Base-by-base conservation (phyloP, 2,329 filamentous ascomycete species). In the Penicillium sp. region DNA sequence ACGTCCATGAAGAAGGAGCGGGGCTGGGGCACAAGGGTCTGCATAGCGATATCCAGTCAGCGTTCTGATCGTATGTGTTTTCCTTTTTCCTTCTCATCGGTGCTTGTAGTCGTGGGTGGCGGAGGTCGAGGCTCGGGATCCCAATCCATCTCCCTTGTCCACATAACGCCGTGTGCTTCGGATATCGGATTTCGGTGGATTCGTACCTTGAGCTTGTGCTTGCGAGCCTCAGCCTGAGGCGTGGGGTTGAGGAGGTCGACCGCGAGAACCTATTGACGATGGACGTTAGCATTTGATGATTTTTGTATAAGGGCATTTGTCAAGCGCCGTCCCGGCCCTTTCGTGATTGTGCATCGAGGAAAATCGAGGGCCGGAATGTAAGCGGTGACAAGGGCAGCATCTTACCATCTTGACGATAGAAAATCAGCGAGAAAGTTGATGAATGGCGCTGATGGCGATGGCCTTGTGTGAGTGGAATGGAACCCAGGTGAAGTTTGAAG, bases 1-100 rank as follows among this genome's bases (percentile, higher is more conserved):
- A 98, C 93, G 75, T 98, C 93, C 93, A 98, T 98, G 88, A 98
- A 98, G 87, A 97, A 98, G 64, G 91, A 97, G 75, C 93, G 89
- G 69, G 93, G 93, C 62, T 83, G 86, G 69, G 93, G 93, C 73
- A 98, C 93, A 69, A 98, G 87, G 64, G 82, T 89, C 89, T 94
- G 63, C 55, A 41, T 18, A 29, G n/a, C 31, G 16, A 34, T 34
- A n/a, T 37, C 35, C 35, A 37, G 35, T 37, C 35, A 37, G 35
- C 35, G 22, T 22, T 24, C 22, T 22, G n/a, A n/a, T 24, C 11
- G 7, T 24, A 6, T 8, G 2, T 7, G 16, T 13, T 35, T 36
- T 6, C 18, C 2, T 23, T 2, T 38, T 40, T 37, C 16, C 9
- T 24, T 16, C 31, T 36, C 44, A 10, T 38, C 23, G 37, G 37